Percentiles rank a stretch among this genome's conserved stretches.
These are phyloP conservation scores for Colletotrichum sp. DNA, from an alignment of 2,329 filamentous ascomycete genomes.

Conservation along the genomic window DNA sequence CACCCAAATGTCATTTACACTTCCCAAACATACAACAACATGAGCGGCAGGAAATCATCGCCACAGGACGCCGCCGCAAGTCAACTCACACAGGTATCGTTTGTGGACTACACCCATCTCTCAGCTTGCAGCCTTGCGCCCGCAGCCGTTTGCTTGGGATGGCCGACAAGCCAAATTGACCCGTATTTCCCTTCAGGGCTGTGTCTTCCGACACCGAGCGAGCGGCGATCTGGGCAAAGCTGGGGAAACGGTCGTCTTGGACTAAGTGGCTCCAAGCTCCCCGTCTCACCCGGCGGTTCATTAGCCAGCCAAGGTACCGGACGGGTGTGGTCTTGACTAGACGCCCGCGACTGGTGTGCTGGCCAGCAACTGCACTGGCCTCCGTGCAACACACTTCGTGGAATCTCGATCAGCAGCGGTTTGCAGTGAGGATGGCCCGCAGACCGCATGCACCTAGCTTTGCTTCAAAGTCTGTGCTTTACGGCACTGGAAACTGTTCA, in stretches of 20 bases:
- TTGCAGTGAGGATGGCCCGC: neutral
- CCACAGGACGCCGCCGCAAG: neutral
- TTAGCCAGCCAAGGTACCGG: neutral
- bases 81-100: neutral
- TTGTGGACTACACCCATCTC: neutral
- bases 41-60: neutral
- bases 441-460: constrained; percentile 1
- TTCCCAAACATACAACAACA: neutral
- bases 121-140: neutral
- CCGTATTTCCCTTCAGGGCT: neutral
- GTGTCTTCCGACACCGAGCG: neutral
- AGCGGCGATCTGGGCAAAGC: neutral
- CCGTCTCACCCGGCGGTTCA: neutral
- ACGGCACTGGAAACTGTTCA: neutral
- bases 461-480: neutral
- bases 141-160: neutral
- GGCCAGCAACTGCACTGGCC: neutral
- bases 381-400: neutral
- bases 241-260: neutral
- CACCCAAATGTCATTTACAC: neutral
- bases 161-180: neutral
- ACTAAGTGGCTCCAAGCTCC: neutral
- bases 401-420: neutral
- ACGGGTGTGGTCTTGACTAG: neutral
- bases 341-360: neutral